Percentiles rank a stretch among this genome's conserved stretches.
Evolutionary conservation across 176 grass and related monocot genomes (phyloP).

Genomic region (Musa beccarii): DNA sequence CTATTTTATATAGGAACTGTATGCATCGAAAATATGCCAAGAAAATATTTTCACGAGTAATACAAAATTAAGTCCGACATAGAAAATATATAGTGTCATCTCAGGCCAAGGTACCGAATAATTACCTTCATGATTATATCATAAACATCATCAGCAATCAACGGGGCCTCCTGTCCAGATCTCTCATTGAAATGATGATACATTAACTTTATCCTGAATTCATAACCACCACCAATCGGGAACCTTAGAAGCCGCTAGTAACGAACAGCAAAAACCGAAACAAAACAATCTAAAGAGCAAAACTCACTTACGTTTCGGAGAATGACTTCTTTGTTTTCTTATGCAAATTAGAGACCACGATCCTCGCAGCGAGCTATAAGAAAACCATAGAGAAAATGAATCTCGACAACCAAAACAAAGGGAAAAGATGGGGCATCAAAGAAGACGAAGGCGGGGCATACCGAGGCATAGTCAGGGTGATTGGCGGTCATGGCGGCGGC

Average conservation of each 20-base stretch:
- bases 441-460: constrained; percentile 4
- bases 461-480: constrained; percentile 88
- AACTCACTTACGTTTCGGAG: constrained; percentile 66
- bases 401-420: neutral
- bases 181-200: constrained; percentile 56
- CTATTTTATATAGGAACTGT: too few relatives aligned
- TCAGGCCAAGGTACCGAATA: neutral
- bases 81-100: too few relatives aligned
- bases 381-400: neutral
- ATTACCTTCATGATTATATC: constrained; percentile 92
- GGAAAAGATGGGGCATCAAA: neutral
- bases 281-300: neutral
- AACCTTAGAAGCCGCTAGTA: constrained; percentile 2
- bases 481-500: constrained; percentile 74
- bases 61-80: too few relatives aligned
- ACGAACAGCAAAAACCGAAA: neutral
- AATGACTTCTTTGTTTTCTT: constrained; percentile 96
- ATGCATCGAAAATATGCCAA: too few relatives aligned
- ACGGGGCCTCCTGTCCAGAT: constrained; percentile 62
- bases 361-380: constrained; percentile 79
- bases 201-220: constrained; percentile 82
- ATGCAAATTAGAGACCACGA: constrained; percentile 87
- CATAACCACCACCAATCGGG: constrained; percentile 8
- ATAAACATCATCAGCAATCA: constrained; percentile 75
- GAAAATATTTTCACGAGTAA: too few relatives aligned